A percentile compares a stretch with the other conserved stretches of the same genome.
Conservation (phyloP, 768 basidiomycete genomes). For the Termitomyces sp. region DNA sequence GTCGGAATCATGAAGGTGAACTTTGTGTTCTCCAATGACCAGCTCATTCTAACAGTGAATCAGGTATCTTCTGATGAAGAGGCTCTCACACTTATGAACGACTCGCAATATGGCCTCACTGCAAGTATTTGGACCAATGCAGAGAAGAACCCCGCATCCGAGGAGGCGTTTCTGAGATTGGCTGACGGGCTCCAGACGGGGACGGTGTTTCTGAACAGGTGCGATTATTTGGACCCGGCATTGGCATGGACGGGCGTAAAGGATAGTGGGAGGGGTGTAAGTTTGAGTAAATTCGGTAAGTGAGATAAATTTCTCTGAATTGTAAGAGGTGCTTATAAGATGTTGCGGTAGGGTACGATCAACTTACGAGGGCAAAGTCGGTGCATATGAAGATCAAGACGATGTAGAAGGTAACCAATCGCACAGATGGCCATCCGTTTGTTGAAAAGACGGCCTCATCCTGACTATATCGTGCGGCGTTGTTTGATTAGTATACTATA, state of each 20-base stretch:
- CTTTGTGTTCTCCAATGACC: neutral
- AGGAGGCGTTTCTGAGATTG: conserved; percentile 60
- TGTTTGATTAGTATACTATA: neutral
- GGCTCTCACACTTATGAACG: conserved; percentile 90
- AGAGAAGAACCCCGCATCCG: conserved; percentile 51
- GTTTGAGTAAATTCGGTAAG: conserved; percentile 84
- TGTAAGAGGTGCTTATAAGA: neutral
- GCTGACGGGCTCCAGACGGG: conserved; percentile 77
- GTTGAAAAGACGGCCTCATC: neutral
- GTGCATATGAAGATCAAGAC: conserved; percentile 81
- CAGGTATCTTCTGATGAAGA: conserved; percentile 83
- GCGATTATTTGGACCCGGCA: conserved; percentile 90
- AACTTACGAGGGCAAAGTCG: conserved; percentile 74
- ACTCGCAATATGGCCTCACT: conserved; percentile 91
- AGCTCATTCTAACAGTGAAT: neutral
- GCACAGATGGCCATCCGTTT: neutral
- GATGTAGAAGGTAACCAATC: conserved; percentile 8
- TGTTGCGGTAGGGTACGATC: conserved; percentile 64
- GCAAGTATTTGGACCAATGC: conserved; percentile 91
- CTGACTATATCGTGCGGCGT: neutral
- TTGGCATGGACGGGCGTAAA: conserved; percentile 94
- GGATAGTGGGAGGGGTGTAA: conserved; percentile 87
- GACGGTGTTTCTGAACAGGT: conserved; percentile 92
- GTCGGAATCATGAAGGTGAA: conserved; percentile 87
- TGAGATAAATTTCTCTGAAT: conserved; percentile 1